Base-by-base conservation (phyloP, 1,284 basidiomycete species). In the Mycocalia duriaeana region DNA sequence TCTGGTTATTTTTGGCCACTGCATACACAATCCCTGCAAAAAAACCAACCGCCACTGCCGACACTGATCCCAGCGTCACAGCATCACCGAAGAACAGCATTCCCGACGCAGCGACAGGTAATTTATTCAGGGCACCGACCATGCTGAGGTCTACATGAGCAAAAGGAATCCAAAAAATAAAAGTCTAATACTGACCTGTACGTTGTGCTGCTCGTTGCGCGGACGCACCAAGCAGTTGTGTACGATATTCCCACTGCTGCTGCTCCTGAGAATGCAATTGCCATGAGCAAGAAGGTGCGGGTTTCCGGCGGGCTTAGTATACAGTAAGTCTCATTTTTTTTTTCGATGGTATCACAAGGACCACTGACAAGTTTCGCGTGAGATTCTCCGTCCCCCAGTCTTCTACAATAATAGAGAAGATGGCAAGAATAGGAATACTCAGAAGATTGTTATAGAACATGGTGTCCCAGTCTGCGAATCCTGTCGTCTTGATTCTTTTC, bases 381-480 rank as follows among this genome's bases (percentile, higher is more conserved):
- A 99, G 72, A 60, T 86, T 94, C 49, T 81, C 85, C 5, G 72
- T 68, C 42, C 87, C 82, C 96, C 96, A 99, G 63, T 97, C 85
- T 68, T 99, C 96, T 34, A 89, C 71, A 45, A 94, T 57, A 53
- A 99, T 61, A 13, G 94, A 96, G 62, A 89, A 91, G 50, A 94
- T 57, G 34, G 81, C 74, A 36, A 99, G 75, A 28, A 98, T 82
- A 36, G 96, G 94, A 57, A 99, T 93, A 26, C 92, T 96, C 42
- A 99, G 75, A 44, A 98, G 68, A 69, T 99, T 99, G 75, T 97
- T 98, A 76, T 98, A 99, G 71, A 94, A 97, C 95, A 99, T 98
- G 22, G 94, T 90, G 64, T 99, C 96, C 94, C 94, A 97, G 64
- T 99, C 95, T 52, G 94, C 95, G 73, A 99, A 99, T 34, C 92